Conservation (phyloP, 768 basidiomycete genomes). For the Trametes maxima region DNA sequence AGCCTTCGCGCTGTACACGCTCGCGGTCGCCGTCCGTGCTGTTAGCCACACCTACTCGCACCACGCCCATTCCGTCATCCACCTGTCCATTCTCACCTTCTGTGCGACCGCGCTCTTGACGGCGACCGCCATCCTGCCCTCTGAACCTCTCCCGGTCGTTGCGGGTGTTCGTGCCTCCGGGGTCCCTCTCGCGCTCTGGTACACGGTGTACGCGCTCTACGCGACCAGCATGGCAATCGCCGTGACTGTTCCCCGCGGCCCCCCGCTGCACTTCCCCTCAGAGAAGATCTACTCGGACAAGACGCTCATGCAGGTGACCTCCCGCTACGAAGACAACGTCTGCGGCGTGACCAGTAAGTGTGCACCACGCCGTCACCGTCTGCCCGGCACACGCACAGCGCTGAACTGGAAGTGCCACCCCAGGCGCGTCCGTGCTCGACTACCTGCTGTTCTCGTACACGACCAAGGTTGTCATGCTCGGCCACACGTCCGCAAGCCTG, state of each 20-base stretch:
- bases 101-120: slow-evolving; percentile 49
- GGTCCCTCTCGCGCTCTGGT: slow-evolving; percentile 47
- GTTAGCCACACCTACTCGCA: slow-evolving; percentile 46
- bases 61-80: slow-evolving; percentile 47
- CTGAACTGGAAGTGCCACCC: neutral
- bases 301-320: slow-evolving; percentile 58
- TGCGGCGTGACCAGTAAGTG: slow-evolving; percentile 57
- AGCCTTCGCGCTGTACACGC: slow-evolving; percentile 60
- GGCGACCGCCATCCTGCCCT: slow-evolving; percentile 59
- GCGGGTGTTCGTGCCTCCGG: slow-evolving; percentile 29
- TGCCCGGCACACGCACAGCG: neutral
- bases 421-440: slow-evolving; percentile 61
- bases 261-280: slow-evolving; percentile 73
- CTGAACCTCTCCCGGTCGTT: slow-evolving; percentile 36
- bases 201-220: slow-evolving; percentile 54
- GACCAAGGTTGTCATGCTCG: slow-evolving; percentile 85
- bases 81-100: slow-evolving; percentile 60
- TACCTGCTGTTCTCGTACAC: slow-evolving; percentile 84
- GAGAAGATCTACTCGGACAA: slow-evolving; percentile 76
- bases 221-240: slow-evolving; percentile 45
- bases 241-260: slow-evolving; percentile 66
- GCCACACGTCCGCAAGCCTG: slow-evolving; percentile 69
- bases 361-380: neutral
- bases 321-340: slow-evolving; percentile 73
- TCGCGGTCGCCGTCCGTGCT: slow-evolving; percentile 53